These are phyloP conservation scores for Venturia effusa DNA, from an alignment of 2,329 filamentous ascomycete species.

Conservation along the genomic window DNA sequence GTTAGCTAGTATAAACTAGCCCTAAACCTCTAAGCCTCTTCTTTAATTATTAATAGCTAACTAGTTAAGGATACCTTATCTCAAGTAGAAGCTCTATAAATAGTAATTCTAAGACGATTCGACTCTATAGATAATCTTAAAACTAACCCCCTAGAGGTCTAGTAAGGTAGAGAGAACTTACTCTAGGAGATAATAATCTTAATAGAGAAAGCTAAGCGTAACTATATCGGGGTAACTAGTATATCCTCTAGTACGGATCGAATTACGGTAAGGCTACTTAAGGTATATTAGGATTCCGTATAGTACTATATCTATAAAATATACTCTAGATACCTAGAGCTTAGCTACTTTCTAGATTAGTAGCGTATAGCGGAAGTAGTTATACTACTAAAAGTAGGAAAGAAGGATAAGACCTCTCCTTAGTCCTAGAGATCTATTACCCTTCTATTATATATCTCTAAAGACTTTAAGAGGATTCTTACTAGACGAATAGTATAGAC, in stretches of 20 bases:
- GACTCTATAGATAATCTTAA: background rate
- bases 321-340: background rate
- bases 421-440: background rate
- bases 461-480: background rate
- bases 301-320: background rate
- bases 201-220: background rate
- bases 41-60: background rate
- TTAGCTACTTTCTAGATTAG: background rate
- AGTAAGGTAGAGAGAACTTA: background rate
- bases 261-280: background rate
- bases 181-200: background rate
- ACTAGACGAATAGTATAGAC: background rate
- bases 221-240: background rate
- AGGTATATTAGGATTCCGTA: background rate
- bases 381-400: background rate
- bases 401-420: background rate
- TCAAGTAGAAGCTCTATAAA: background rate
- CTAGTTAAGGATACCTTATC: background rate
- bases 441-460: background rate
- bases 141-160: background rate
- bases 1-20: no score
- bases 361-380: background rate
- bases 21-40: background rate
- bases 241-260: background rate
- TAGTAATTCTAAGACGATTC: background rate